Conservation (phyloP, 805 yeast genomes). For the Candida chilensis region DNA sequence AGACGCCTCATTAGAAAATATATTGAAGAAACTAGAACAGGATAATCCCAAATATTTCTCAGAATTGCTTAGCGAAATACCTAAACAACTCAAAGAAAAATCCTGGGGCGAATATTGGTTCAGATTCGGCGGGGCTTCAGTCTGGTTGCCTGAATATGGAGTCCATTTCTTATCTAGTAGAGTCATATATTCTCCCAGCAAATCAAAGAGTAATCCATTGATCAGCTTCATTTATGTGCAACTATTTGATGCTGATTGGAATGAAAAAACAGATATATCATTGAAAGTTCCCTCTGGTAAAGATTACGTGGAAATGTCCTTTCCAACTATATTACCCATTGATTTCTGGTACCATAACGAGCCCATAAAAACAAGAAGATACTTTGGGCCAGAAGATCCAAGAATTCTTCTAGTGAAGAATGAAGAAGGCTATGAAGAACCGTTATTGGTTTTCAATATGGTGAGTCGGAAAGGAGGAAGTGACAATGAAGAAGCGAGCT, state of each 20-base stretch:
- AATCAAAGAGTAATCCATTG: no score
- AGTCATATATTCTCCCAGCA: slow-evolving; percentile 28
- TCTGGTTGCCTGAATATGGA: slow-evolving; percentile 42
- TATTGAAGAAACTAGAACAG: no score
- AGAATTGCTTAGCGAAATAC: no score
- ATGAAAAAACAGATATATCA: slow-evolving; percentile 2
- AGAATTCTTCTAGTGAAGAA: slow-evolving; percentile 13
- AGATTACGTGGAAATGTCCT: slow-evolving; percentile 3
- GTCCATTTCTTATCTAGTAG: slow-evolving; percentile 38
- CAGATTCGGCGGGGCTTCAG: slow-evolving; percentile 39
- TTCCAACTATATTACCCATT: slow-evolving; percentile 6
- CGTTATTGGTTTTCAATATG: slow-evolving; percentile 15
- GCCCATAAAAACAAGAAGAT: slow-evolving; percentile 7
- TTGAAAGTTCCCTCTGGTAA: no score
- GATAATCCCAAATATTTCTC: no score
- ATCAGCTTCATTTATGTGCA: slow-evolving; percentile 6
- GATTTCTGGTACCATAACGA: slow-evolving; percentile 5
- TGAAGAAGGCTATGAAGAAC: slow-evolving; percentile 15
- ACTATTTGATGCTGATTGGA: slow-evolving; percentile 7
- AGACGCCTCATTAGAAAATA: no score
- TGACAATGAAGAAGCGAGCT: no score
- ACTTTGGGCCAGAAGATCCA: slow-evolving; percentile 23
- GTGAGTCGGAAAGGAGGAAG: no score
- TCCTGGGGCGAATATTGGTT: no score
- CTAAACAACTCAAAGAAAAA: no score